Conservation (phyloP, 176 grass and related monocot genomes). For the Zoysia pacifica region DNA sequence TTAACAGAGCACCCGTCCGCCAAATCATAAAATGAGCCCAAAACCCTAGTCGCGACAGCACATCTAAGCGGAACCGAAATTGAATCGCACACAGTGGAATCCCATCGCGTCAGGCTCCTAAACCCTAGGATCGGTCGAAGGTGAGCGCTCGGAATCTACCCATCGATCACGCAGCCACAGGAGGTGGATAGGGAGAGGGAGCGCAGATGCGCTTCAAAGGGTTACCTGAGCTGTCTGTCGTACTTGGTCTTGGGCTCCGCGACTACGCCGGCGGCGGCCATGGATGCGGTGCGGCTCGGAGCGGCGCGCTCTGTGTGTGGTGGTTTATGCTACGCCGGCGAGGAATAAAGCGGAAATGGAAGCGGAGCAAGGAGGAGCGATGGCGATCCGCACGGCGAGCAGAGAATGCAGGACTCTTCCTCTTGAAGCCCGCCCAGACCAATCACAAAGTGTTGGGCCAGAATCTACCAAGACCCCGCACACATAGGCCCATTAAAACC, state of each 20-base stretch:
- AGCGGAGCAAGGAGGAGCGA: too few species aligned
- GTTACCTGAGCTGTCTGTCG: slow-evolving; percentile 78
- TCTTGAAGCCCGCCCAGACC: too few species aligned
- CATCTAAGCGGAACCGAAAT: neutral
- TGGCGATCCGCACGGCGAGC: too few species aligned
- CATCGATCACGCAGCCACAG: neutral
- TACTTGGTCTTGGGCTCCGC: slow-evolving; percentile 79
- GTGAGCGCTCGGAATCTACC: slow-evolving; percentile 19
- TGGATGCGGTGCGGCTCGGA: slow-evolving; percentile 30
- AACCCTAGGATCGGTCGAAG: slow-evolving; percentile 7
- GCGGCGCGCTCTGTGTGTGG: neutral
- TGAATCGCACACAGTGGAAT: neutral
- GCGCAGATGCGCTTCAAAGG: neutral
- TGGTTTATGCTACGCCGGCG: slow-evolving; percentile 19
- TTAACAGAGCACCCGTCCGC: neutral
- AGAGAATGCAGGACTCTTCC: too few species aligned
- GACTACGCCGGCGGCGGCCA: slow-evolving; percentile 45
- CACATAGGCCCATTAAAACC: too few species aligned
- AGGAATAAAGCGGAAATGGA: too few species aligned
- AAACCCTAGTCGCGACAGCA: slow-evolving; percentile 21
- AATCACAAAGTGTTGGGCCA: neutral
- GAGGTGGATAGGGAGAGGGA: neutral
- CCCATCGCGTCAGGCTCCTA: neutral
- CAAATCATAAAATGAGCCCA: slow-evolving; percentile 2
- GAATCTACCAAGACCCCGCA: too few species aligned